These are phyloP conservation scores for Drechslera avenae DNA, from an alignment of 2,329 filamentous ascomycete genomes.

Conservation along the genomic window DNA sequence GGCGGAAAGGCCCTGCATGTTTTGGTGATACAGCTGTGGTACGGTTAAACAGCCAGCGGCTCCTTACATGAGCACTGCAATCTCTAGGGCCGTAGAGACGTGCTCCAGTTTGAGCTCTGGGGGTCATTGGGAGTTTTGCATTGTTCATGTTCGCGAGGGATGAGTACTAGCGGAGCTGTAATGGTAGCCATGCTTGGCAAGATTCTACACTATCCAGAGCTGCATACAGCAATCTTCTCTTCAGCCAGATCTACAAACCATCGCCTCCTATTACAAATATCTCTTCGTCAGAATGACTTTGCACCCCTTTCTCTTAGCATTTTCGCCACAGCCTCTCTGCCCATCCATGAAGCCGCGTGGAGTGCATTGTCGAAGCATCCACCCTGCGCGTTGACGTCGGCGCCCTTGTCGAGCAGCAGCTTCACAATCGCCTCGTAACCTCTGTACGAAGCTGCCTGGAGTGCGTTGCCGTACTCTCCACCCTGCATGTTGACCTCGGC, in stretches of 20 bases:
- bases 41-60: too few species aligned
- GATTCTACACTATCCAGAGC: not conserved
- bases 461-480: not conserved
- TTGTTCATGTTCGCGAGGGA: conserved; percentile 11
- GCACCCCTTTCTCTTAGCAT: too few species aligned
- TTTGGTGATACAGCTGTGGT: too few species aligned
- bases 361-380: not conserved
- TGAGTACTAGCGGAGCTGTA: conserved; percentile 6
- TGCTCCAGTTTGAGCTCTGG: too few species aligned
- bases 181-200: conserved; percentile 5
- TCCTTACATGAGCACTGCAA: too few species aligned
- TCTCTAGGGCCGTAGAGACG: too few species aligned
- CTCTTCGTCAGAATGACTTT: too few species aligned
- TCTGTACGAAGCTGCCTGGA: not conserved
- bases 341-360: not conserved
- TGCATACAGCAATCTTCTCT: conserved; percentile 53
- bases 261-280: too few species aligned
- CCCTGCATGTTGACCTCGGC: not conserved
- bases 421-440: not conserved
- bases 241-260: too few species aligned
- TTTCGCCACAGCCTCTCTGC: too few species aligned
- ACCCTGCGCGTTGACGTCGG: not conserved
- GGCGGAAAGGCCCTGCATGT: too few species aligned
- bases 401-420: not conserved
- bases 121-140: conserved; percentile 15